Conservation (phyloP, 2,329 filamentous ascomycete species). For the Aspergillus hiratsukae region DNA sequence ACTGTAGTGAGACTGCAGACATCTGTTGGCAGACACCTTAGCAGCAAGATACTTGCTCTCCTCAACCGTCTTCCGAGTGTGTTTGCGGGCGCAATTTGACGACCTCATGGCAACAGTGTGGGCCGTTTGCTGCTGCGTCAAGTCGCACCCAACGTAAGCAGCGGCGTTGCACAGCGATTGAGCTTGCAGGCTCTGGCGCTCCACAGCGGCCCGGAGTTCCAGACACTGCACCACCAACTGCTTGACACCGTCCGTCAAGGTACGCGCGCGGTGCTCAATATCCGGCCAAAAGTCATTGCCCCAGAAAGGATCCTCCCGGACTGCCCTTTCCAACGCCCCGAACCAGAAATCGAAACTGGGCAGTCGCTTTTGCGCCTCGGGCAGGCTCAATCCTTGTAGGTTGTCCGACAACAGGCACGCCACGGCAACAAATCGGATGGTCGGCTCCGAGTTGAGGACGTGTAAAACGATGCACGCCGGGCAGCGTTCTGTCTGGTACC, state of each 20-base stretch:
- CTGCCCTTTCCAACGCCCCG: slow-evolving; percentile 33
- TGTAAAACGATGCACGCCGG: slow-evolving; percentile 44
- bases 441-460: slow-evolving; percentile 42
- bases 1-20: slow-evolving; percentile 13
- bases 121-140: slow-evolving; percentile 19
- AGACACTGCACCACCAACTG: slow-evolving; percentile 38
- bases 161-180: slow-evolving; percentile 16
- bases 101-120: slow-evolving; percentile 23
- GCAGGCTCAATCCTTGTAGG: slow-evolving; percentile 23
- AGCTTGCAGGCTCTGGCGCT: slow-evolving; percentile 18
- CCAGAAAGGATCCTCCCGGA: slow-evolving; percentile 43
- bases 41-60: slow-evolving; percentile 25
- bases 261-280: slow-evolving; percentile 37
- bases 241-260: slow-evolving; percentile 36
- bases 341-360: slow-evolving; percentile 39
- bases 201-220: slow-evolving; percentile 27
- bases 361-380: slow-evolving; percentile 15
- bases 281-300: slow-evolving; percentile 40
- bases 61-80: slow-evolving; percentile 29
- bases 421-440: slow-evolving; percentile 40
- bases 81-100: slow-evolving; percentile 29
- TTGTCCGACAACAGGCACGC: slow-evolving; percentile 38
- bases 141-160: slow-evolving; percentile 15
- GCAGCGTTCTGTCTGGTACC: slow-evolving; percentile 54
- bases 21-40: slow-evolving; percentile 16